Base-by-base conservation (phyloP, 306 rosid species). In the Delonix regia region DNA sequence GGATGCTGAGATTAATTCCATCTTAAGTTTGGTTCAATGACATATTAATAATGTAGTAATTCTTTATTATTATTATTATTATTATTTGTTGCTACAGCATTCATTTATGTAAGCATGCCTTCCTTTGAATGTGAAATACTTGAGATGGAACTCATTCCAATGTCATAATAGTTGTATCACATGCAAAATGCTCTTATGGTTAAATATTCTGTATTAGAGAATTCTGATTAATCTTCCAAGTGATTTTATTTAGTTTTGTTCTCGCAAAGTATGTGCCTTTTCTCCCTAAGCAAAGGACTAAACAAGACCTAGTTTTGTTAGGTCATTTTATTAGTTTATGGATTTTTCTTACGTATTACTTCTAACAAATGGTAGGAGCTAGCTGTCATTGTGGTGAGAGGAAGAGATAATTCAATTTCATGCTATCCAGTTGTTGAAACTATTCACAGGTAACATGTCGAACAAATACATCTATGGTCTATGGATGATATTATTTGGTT, bases 351-450 rank as follows among this genome's bases (percentile, higher is more conserved):
- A 36, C 33, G 21, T 30, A 67, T 78, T 45, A n/a, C n/a, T 39
- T 60, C 27, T 10, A 61, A 77, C 74, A 73, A 79, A 74, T 80
- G 69, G 69, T 82, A 94, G 99, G 99, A 94, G 80, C 81, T 94
- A 73, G 92, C 98, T 3, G 96, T 93, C 81, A 85, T 95, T 87
- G 97, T 93, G 51, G 93, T 86, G 4, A 91, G 97, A 84, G 97
- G 96, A 78, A 89, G 92, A 88, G 97, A 95, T 85, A 79, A 81
- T 83, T 87, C 92, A 28, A 86, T 91, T 80, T 64, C 81, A 51
- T 91, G 96, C 84, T 95, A 90, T 79, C 93, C 99, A 44, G 94
- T 89, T 38, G 98, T 95, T 76, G 98, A 93, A 91, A 93, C 98
- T 73, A 88, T 93, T 81, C 99, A 95, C 87, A 93, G 86, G 99